Evolutionary conservation across 2,329 filamentous ascomycete genomes (phyloP).

Genomic region (Penicillium sp.): DNA sequence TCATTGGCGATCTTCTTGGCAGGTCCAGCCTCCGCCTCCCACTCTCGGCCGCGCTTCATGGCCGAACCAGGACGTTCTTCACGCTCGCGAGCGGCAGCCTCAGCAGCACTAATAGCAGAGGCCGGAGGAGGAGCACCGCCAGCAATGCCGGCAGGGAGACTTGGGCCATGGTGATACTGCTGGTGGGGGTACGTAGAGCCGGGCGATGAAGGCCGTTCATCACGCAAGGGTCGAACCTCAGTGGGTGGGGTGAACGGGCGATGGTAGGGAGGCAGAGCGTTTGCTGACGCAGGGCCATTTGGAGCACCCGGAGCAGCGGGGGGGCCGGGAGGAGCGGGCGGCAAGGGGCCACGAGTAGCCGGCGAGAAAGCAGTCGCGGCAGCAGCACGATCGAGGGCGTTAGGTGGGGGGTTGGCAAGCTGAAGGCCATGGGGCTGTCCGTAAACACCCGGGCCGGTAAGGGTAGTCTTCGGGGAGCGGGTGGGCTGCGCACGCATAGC

Average conservation of each 20-base stretch:
- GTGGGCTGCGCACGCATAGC: too few species aligned
- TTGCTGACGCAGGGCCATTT: too few species aligned
- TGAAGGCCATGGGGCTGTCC: too few species aligned
- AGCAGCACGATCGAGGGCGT: too few species aligned
- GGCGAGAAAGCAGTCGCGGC: too few species aligned
- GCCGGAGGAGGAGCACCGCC: slow-evolving; percentile 60
- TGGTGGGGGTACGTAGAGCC: slow-evolving; percentile 76
- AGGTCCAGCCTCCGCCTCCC: slow-evolving; percentile 68
- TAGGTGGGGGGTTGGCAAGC: too few species aligned
- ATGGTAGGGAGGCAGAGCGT: slow-evolving; percentile 63
- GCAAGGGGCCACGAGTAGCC: too few species aligned
- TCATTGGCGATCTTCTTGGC: slow-evolving; percentile 81
- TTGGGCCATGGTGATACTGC: slow-evolving; percentile 67
- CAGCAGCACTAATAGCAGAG: slow-evolving; percentile 57
- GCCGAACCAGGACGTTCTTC: slow-evolving; percentile 68
- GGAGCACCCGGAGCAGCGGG: slow-evolving; percentile 51
- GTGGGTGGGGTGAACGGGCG: slow-evolving; percentile 68
- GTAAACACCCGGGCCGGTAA: slow-evolving; percentile 61
- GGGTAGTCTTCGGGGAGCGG: too few species aligned
- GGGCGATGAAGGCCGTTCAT: slow-evolving; percentile 82
- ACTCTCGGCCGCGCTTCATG: slow-evolving; percentile 79
- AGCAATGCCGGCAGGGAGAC: slow-evolving; percentile 52
- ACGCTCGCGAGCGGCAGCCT: slow-evolving; percentile 56
- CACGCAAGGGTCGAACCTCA: slow-evolving; percentile 72
- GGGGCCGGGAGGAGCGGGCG: slow-evolving; percentile 39